A percentile compares a stretch with the other conserved stretches of the same genome.
These are phyloP conservation scores for Bertia moriformis DNA, from an alignment of 2,329 filamentous ascomycete genomes.

Conservation along the genomic window DNA sequence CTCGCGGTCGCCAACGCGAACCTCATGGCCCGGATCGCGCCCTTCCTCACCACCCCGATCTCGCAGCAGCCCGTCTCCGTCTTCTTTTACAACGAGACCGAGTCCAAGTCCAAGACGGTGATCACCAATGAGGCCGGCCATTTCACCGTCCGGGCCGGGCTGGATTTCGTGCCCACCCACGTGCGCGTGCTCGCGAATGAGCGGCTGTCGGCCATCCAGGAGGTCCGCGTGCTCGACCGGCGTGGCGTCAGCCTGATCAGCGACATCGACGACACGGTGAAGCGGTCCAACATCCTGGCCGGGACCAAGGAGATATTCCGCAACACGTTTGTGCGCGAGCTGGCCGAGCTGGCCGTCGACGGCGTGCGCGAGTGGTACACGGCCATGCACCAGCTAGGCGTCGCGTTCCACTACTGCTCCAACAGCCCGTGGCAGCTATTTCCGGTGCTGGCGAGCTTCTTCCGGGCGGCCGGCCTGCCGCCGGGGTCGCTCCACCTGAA, in stretches of 20 bases:
- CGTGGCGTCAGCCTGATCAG: conserved; percentile 82
- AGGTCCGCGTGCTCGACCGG: conserved; percentile 63
- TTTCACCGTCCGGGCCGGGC: conserved; percentile 63
- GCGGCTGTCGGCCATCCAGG: conserved; percentile 65
- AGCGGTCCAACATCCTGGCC: conserved; percentile 76
- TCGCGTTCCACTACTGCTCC: conserved; percentile 92
- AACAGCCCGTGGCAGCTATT: conserved; percentile 98
- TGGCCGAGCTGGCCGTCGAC: conserved; percentile 69
- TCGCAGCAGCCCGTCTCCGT: conserved; percentile 68
- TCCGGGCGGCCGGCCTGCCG: conserved; percentile 66
- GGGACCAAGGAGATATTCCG: conserved; percentile 90
- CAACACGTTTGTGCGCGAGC: conserved; percentile 82
- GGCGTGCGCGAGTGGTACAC: conserved; percentile 87
- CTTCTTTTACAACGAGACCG: conserved; percentile 82
- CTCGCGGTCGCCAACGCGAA: conserved; percentile 69
- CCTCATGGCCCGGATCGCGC: conserved; percentile 72
- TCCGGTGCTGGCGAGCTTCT: conserved; percentile 74
- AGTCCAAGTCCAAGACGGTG: conserved; percentile 72
- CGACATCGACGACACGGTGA: conserved; percentile 95
- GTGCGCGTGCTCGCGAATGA: conserved; percentile 78
- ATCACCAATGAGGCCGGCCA: conserved; percentile 80
- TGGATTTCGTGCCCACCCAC: conserved; percentile 84
- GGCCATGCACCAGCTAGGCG: conserved; percentile 62
- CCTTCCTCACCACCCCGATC: conserved; percentile 77
- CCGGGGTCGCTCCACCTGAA: conserved; percentile 87